Evolutionary conservation across 352 stramenopile genomes (phyloP).

Genomic region (Phytopythium cucurbitacearum): DNA sequence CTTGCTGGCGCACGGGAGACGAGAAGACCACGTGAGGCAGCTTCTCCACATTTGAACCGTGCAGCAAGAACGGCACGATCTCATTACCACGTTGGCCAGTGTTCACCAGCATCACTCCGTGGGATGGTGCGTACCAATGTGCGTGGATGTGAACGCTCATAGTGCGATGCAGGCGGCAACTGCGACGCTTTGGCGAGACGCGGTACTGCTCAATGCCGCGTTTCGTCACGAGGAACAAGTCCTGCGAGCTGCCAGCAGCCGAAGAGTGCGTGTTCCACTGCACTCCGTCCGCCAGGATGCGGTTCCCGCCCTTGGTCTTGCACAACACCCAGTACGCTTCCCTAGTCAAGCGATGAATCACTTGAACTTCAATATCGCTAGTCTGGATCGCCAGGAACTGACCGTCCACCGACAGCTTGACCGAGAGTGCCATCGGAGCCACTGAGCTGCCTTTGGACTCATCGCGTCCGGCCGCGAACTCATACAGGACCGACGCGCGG

Average conservation of each 20-base stretch:
- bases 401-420: constrained; percentile 56
- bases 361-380: constrained; percentile 80
- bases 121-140: constrained; percentile 66
- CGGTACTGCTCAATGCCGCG: constrained; percentile 75
- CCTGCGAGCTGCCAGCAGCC: constrained; percentile 44
- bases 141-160: constrained; percentile 60
- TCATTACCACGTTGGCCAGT: constrained; percentile 73
- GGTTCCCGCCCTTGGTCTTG: constrained; percentile 57
- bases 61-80: constrained; percentile 66
- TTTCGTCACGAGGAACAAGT: constrained; percentile 73
- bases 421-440: constrained; percentile 11
- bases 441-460: constrained; percentile 6
- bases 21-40: constrained; percentile 72
- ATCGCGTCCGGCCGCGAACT: constrained; percentile 3
- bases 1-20: constrained; percentile 35
- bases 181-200: constrained; percentile 50
- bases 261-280: constrained; percentile 62
- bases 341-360: constrained; percentile 40
- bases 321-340: constrained; percentile 70
- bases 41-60: constrained; percentile 56
- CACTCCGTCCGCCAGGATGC: constrained; percentile 50
- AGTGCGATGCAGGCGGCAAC: constrained; percentile 47
- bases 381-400: constrained; percentile 75
- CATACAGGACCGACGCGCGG: neutral
- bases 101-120: constrained; percentile 65